Conservation (phyloP, 2,329 filamentous ascomycete genomes). For the Aspergillus hortae region DNA sequence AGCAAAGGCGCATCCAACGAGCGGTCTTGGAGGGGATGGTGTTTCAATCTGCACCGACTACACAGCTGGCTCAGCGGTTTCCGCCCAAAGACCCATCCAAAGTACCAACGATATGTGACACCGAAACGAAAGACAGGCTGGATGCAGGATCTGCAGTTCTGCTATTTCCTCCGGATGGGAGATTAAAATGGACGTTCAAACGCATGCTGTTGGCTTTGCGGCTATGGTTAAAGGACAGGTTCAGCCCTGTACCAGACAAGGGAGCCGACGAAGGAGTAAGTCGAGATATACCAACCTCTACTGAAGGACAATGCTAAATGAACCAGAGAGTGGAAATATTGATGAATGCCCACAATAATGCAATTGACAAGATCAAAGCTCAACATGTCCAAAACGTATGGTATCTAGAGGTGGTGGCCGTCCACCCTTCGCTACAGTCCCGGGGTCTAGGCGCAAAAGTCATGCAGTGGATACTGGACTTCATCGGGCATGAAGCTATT, state of each 20-base stretch:
- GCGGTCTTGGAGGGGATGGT: conserved; percentile 18
- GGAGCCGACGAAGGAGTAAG: conserved; percentile 14
- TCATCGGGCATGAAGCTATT: conserved; percentile 11
- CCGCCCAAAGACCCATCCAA: background rate
- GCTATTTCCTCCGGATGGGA: conserved; percentile 16
- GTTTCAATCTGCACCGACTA: conserved; percentile 9
- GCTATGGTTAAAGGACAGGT: conserved; percentile 14
- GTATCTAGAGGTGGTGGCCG: conserved; percentile 25
- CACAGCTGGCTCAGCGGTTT: conserved; percentile 9
- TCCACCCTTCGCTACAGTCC: conserved; percentile 23
- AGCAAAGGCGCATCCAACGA: conserved; percentile 21
- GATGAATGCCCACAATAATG: conserved; percentile 8
- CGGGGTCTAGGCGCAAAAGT: conserved; percentile 17
- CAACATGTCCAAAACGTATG: conserved; percentile 10
- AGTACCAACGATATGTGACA: background rate
- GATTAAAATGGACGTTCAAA: conserved; percentile 12
- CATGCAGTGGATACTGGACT: conserved; percentile 16
- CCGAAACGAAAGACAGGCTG: background rate
- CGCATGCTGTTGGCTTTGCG: conserved; percentile 10
- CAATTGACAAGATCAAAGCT: conserved; percentile 2
- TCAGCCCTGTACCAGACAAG: conserved; percentile 11
- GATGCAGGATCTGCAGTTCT: conserved; percentile 19
- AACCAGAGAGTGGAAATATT: conserved; percentile 15
- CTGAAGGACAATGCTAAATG: background rate
- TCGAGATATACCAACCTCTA: no score